Base-by-base conservation (phyloP, 2,329 filamentous ascomycete genomes). In the Myriosclerotinia curreyana region DNA sequence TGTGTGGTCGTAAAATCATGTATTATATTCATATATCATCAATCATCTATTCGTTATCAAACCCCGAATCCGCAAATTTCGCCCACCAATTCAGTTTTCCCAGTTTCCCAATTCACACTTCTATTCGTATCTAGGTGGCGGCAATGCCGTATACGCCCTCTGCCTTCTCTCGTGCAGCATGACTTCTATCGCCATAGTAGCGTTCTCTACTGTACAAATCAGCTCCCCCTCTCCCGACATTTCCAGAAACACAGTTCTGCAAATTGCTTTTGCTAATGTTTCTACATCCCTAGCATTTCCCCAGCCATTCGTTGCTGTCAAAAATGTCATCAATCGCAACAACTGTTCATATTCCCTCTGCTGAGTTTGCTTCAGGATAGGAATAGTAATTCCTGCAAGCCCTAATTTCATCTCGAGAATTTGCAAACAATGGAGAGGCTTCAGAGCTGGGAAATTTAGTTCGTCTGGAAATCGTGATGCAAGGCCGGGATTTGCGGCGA, bases 381-480 rank as follows among this genome's bases (percentile, higher is more conserved):
- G 55, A n/a, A 60, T 25, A 7, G n/a, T n/a, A n/a, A 69, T 64
- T 20, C 66, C 63, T 2, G 46, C 50, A 40, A 52, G 40, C 7
- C 14, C 50, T 2, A 69, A 48, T 28, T 62, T 62, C 12, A 52
- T 65, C 22, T 60, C 59, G 4, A 71, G 25, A 3, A 70, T 48
- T 34, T 64, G 38, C 6, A 71, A 48, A 54, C 67, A 69, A 4
- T 66, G n/a, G 1, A 31, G 44, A 0, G 67, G 62, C 1, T 31
- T 48, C 9, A 71, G 25, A 11, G 42, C 17, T 1, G n/a, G 50
- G 38, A 71, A 71, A 9, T 56, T 60, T 15, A 71, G 61, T 8
- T 67, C 68, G 85, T 83, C 69, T 5, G 82, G 77, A 66, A 86
- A 85, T 4, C 83, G 77, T 67, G 79, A 81, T 0, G 78, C 79